Percentiles rank a stretch among this genome's conserved stretches.
Conservation (phyloP, 345 rosid genomes). For the Eucalyptus melliodora region DNA sequence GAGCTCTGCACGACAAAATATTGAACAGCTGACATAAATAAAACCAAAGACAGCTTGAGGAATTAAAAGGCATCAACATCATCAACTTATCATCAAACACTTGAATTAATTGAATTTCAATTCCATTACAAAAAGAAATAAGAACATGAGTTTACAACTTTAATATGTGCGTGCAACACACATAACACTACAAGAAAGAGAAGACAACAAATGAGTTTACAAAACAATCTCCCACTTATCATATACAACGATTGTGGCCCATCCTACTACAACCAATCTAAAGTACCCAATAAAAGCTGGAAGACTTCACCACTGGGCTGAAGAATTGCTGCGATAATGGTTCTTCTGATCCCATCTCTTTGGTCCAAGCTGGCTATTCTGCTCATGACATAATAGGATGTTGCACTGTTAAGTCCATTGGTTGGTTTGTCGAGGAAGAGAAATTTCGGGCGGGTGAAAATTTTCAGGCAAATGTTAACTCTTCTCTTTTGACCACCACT, state of each 20-base stretch:
- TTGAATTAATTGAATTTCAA: neutral
- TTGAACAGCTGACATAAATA: neutral
- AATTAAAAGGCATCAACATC: neutral
- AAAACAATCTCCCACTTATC: neutral
- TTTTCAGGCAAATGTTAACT: constrained; percentile 47
- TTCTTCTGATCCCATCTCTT: constrained; percentile 2
- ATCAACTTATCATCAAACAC: neutral
- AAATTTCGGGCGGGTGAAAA: constrained; percentile 23
- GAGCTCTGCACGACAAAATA: neutral
- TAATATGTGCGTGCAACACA: neutral
- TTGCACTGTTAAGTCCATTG: constrained; percentile 31
- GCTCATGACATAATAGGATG: constrained; percentile 31
- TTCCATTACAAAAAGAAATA: neutral
- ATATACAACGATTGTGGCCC: neutral
- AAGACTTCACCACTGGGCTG: constrained; percentile 36
- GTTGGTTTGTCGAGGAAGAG: constrained; percentile 42
- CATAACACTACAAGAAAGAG: neutral
- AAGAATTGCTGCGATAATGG: constrained; percentile 29
- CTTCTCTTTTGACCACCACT: constrained; percentile 45
- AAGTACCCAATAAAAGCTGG: constrained; percentile 3
- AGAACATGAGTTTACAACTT: neutral
- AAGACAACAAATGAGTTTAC: neutral
- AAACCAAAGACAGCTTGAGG: neutral
- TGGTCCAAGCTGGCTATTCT: constrained; percentile 13
- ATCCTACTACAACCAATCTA: neutral